Base-by-base conservation (phyloP, 2,329 filamentous ascomycete species). In the Diaporthe sp. region DNA sequence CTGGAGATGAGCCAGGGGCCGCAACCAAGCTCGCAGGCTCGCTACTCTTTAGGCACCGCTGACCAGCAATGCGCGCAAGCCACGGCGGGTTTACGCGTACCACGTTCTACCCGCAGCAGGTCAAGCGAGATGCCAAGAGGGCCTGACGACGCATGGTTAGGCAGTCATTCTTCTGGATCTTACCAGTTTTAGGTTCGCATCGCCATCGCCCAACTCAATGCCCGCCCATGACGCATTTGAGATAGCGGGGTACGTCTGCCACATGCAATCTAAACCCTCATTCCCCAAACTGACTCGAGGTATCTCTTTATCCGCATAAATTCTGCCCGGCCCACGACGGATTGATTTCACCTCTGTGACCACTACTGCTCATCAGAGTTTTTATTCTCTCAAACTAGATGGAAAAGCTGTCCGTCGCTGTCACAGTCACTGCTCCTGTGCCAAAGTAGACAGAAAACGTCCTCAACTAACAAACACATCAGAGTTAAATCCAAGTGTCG, bases 81-180 rank as follows among this genome's bases (percentile, higher is more conserved):
- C 65, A 69, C 65, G 34, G n/a, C 28, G 65, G 65, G 49, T 69
- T 69, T 69, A 69, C 65, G 65, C 65, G 65, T 69, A 69, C 65
- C 22, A 34, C 46, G 22, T 68, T 13, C 46, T 28, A 28, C 46
- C 31, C 65, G 65, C 65, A 39, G 44, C 31, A 42, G 51, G 68
- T 61, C 68, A 72, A 49, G 53, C 58, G 34, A 44, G 57, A 13
- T 61, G 71, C 57, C 71, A 62, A 65, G 71, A 34, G 19, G 53
- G 4, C 44, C 70, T 72, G n/a, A 72, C 70, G 70, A 72, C 57
- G 70, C 57, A 57, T 61, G 10, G 70, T 51, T 53, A 72, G 42
- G 70, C 70, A 72, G 70, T 62, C 70, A 53, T 62, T 28, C 39
- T 59, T 61, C 34, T 31, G 55, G 55, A 61, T 51, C 70, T 8